Percentiles rank a stretch among this genome's conserved stretches.
Conservation (phyloP, 2,329 filamentous ascomycete genomes). For the Colletotrichum truncatum region DNA sequence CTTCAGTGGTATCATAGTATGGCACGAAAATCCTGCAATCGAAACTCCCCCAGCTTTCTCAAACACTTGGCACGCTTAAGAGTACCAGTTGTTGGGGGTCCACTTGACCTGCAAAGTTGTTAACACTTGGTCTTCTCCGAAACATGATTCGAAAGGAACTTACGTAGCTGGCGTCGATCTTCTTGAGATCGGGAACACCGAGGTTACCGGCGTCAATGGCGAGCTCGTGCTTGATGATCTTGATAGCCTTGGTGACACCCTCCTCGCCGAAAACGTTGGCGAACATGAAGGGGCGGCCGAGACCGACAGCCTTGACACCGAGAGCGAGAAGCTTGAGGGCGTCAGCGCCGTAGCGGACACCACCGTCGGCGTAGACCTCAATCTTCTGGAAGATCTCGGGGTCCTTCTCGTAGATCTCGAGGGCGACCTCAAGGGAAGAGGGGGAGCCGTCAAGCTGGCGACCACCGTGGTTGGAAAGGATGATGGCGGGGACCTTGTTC, state of each 20-base stretch:
- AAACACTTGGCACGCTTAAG: neutral
- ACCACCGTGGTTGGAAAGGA: constrained; percentile 54
- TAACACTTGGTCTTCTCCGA: neutral
- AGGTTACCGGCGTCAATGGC: constrained; percentile 53
- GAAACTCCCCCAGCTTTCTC: neutral
- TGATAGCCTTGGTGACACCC: constrained; percentile 54
- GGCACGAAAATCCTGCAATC: neutral
- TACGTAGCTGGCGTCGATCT: constrained; percentile 38
- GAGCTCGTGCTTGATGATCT: constrained; percentile 60
- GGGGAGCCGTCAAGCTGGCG: constrained; percentile 51
- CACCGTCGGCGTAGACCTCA: constrained; percentile 51
- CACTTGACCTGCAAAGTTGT: constrained; percentile 35
- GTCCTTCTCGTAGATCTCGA: constrained; percentile 48
- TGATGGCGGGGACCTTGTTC: constrained; percentile 44
- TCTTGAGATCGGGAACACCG: constrained; percentile 48
- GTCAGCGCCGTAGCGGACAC: constrained; percentile 53
- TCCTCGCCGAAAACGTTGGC: constrained; percentile 60
- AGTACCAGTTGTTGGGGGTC: constrained; percentile 40
- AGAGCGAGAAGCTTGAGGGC: constrained; percentile 53
- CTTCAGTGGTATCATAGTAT: constrained; percentile 20
- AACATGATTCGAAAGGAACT: neutral
- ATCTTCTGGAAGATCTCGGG: constrained; percentile 49
- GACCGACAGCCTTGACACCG: constrained; percentile 52
- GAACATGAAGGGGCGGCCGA: constrained; percentile 63
- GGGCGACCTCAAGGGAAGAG: constrained; percentile 47